Evolutionary conservation across 768 basidiomycete species (phyloP), one percentile per base, ranked within the genome.

Genomic region (Lentinus brumalis): DNA sequence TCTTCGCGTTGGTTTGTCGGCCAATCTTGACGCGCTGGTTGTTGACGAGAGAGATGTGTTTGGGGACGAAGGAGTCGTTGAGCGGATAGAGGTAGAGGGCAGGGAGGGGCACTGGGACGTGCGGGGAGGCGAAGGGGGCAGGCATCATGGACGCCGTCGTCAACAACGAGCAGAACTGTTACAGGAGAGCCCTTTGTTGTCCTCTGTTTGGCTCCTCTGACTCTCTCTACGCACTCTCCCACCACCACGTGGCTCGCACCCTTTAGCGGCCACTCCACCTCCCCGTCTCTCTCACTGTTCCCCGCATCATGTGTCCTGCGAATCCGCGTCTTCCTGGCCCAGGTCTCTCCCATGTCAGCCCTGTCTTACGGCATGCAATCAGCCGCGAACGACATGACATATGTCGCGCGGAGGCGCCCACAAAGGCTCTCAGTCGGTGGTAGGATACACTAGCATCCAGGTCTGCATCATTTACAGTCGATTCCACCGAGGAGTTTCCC

Each of bases 1-100:
- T 97, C 82, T 97, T 97, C 58, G 89, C 87, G 74, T 95, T 97
- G 15, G 95, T 98, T 77, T 98, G 96, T 58, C 96, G 79, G 16
- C 96, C 96, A 72, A 99, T 96, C 84, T 94, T 90, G 54, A 89
- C 86, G 71, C 86, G 89, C 73, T 86, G 85, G 58, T 79, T 81
- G 60, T 79, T 78, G 32, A 70, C 73, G 62, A 96, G 85, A n/a
- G 88, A 81, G 65, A 98, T 96, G 73, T 96, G 93, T 77, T 98
- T 98, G 60, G 94, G 93, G 41, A 88, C 81, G 76, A 97, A 97
- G 3, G 94, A 92, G 75, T 96, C 94, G 68, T 98, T 98, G 56
- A 97, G 82, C 0, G 96, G 95, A 73, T 94, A 96, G 40, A 98
- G 72, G 61, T 76, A 75, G 61, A 75, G 74, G 45, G 74, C 73